Conservation (phyloP, 2,329 filamentous ascomycete genomes). For the Exophiala sideris region DNA sequence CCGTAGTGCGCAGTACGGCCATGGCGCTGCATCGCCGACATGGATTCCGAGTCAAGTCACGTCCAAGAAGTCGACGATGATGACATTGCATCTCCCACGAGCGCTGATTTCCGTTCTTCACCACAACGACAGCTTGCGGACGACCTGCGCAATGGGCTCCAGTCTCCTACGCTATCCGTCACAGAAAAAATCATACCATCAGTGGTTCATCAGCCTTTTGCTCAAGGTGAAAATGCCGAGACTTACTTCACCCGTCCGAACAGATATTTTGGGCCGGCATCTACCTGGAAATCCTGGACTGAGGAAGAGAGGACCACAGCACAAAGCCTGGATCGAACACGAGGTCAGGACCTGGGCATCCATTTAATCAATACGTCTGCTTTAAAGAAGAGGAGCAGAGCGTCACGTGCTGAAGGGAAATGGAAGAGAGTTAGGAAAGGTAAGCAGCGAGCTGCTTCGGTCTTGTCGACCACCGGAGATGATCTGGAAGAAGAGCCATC, state of each 20-base stretch:
- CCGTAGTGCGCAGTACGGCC: not conserved
- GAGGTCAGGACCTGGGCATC: conserved; percentile 64
- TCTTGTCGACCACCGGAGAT: not conserved
- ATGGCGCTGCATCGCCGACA: not conserved
- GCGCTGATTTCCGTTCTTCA: not conserved
- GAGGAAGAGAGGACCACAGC: conserved; percentile 72
- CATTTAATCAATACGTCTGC: conserved; percentile 78
- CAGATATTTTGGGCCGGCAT: conserved; percentile 64
- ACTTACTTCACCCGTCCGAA: conserved; percentile 56
- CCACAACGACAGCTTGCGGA: not conserved
- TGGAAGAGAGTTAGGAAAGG: conserved; percentile 9
- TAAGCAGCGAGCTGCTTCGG: conserved; percentile 9
- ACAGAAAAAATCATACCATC: conserved; percentile 2
- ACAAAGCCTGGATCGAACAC: conserved; percentile 60
- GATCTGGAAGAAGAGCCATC: conserved; percentile 25
- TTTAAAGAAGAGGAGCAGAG: conserved; percentile 53
- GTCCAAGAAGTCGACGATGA: conserved; percentile 5
- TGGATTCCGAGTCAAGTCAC: conserved; percentile 13
- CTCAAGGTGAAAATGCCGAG: conserved; percentile 14
- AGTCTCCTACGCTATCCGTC: not conserved
- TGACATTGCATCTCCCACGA: not conserved
- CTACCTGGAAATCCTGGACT: conserved; percentile 82
- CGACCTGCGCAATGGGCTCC: not conserved
- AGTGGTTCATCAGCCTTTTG: conserved; percentile 1
- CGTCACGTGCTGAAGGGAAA: not conserved